Evolutionary conservation across 2,329 filamentous ascomycete genomes (phyloP), one percentile per base, ranked within the genome.

Genomic region (Neopestalotiopsis clavispora): DNA sequence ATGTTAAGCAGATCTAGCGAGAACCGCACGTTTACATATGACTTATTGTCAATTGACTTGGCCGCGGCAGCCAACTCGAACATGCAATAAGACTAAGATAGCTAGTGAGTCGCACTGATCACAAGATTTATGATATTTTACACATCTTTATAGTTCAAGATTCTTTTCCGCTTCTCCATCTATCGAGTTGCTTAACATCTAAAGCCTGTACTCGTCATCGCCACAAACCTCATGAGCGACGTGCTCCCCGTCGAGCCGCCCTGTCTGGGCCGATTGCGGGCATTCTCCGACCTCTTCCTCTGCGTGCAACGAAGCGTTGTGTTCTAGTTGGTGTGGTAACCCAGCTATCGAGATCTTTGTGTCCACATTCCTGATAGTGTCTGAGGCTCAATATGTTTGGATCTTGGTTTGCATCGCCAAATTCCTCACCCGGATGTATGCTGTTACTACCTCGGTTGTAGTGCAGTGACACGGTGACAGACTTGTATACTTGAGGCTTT

Each of bases 301-400:
- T 17, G 45, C 45, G 45, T 7, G 45, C 45, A 52, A 20, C n/a
- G 4, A 20, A 7, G 7, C 45, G 45, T 9, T n/a, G 17, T 5
- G 45, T 52, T 13, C 4, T 17, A 13, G 13, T 45, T n/a, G 42
- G 17, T 52, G 5, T 9, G 9, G 7, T 52, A 9, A 7, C 9
- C n/a, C 17, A n/a, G 45, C 45, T 52, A 7, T 9, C n/a, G 23
- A 28, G 23, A 28, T 28, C 23, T 28, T 28, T 28, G 23, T 28
- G 17, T 32, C 6, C 34, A 34, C 45, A 45, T 57, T 58, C 49
- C 52, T 52, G 52, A 61, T 67, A 67, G 7, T 60, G 30, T n/a
- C 30, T 60, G 32, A 67, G 57, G 13, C 42, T 80, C 76, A 71
- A 86, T 79, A 52, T 84, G 74, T 13, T 83, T 69, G 88, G 83